These are phyloP conservation scores for Lyophyllum shimeji DNA, from an alignment of 768 basidiomycete species.

Conservation along the genomic window DNA sequence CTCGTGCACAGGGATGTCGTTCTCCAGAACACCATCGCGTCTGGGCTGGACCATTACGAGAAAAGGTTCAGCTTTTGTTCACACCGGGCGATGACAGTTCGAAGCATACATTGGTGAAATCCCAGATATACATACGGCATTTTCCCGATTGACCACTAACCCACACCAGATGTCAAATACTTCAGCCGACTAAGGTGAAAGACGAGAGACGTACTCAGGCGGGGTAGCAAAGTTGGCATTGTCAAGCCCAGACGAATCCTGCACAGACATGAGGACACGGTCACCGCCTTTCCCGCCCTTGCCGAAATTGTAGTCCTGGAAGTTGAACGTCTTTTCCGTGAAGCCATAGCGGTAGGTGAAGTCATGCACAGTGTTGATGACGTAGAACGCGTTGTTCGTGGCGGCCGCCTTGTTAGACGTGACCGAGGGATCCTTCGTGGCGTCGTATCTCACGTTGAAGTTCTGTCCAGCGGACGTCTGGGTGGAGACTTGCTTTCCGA, in stretches of 20 bases:
- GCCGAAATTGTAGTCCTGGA: slow-evolving; percentile 57
- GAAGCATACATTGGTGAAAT: slow-evolving; percentile 28
- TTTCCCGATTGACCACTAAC: too few relatives aligned
- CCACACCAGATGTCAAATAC: too few relatives aligned
- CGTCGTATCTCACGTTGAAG: background rate
- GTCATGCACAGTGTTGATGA: slow-evolving; percentile 78
- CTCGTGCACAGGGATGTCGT: slow-evolving; percentile 54
- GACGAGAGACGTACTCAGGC: slow-evolving; percentile 35
- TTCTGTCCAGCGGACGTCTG: background rate
- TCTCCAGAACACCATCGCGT: slow-evolving; percentile 65
- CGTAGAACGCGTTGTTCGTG: slow-evolving; percentile 57
- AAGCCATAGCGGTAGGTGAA: slow-evolving; percentile 44
- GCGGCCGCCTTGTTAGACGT: background rate
- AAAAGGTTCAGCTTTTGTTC: slow-evolving; percentile 41
- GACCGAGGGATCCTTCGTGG: background rate
- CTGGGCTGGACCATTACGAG: slow-evolving; percentile 50
- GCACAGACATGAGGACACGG: slow-evolving; percentile 50
- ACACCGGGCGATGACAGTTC: slow-evolving; percentile 5
- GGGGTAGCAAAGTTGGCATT: slow-evolving; percentile 44
- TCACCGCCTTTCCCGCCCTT: slow-evolving; percentile 50
- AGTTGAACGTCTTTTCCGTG: slow-evolving; percentile 40
- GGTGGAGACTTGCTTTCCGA: background rate
- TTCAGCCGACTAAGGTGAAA: too few relatives aligned
- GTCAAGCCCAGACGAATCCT: slow-evolving; percentile 41
- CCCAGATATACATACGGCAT: slow-evolving; percentile 32